phyloP scores from a whole-genome alignment of 2,329 filamentous ascomycete species.

The Paramyrothecium roridum region DNA sequence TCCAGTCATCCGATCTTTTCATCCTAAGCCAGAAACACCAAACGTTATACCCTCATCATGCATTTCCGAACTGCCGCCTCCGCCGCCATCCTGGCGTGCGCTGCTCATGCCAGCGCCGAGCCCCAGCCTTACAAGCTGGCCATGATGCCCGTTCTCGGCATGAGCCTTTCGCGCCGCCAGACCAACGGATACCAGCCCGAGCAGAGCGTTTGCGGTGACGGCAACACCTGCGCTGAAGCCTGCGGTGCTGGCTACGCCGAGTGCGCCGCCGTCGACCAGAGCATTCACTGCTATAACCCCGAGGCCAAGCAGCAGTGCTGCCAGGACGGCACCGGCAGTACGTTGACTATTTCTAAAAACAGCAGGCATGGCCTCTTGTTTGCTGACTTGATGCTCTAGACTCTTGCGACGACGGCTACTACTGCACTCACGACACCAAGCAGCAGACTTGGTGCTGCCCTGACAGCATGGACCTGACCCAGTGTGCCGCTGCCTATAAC shows the following conservation, averaged over 20 bases:
- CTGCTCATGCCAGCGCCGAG: conserved; percentile 19
- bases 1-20: background rate
- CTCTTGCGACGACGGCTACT: conserved; percentile 59
- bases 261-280: conserved; percentile 45
- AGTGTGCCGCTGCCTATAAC: conserved; percentile 51
- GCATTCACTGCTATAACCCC: conserved; percentile 58
- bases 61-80: conserved; percentile 28
- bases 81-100: conserved; percentile 30
- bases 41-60: conserved; percentile 23
- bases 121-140: conserved; percentile 33
- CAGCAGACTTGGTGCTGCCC: conserved; percentile 60
- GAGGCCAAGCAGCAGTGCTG: conserved; percentile 53
- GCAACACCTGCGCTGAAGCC: conserved; percentile 51
- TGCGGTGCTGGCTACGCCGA: conserved; percentile 48
- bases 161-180: conserved; percentile 42
- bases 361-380: background rate
- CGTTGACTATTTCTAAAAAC: conserved; percentile 20
- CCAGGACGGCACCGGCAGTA: conserved; percentile 53
- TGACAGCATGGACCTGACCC: conserved; percentile 46
- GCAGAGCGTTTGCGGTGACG: conserved; percentile 44
- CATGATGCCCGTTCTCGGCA: conserved; percentile 29
- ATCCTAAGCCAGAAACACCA: too few relatives aligned
- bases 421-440: conserved; percentile 53
- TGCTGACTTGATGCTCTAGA: conserved; percentile 32
- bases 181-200: conserved; percentile 47